Evolutionary conservation across 169 alveolate genomes (phyloP), one percentile per base, ranked within the genome.

Genomic region (Plasmodium cynomolgi): DNA sequence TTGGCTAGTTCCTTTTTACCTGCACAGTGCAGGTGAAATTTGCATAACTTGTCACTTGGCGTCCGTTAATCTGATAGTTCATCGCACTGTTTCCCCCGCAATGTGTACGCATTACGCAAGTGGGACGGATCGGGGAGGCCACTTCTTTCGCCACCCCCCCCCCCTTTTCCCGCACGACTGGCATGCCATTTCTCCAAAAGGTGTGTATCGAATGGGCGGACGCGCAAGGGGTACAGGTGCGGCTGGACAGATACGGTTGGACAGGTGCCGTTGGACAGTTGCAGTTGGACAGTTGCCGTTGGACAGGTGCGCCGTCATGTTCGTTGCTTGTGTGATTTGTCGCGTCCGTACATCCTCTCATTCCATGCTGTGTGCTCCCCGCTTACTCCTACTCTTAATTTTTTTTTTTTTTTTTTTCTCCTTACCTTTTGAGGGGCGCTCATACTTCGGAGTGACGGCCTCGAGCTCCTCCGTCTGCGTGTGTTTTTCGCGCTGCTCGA

Each of bases 401-500:
- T 23, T 62, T n/a, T 62, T 20, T 62, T 68, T 68, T 29, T 26
- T 68, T 68, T 47, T 23, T 81, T 54, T 26, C 0, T 3, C 23
- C 34, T 54, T 83, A 83, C 91, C 81, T 56, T 83, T 58, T 58
- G 26, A 15, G 68, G 29, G 39, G 33, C 8, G 6, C 8, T 17
- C 80, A 17, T 83, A 34, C 17, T 58, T 29, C 13, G 79, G 33
- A 58, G 8, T 15, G 20, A 50, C 23, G 20, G 34, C 47, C 68
- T 31, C 34, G 29, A 83, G 41, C 31, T 54, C 41, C 39, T 83
- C 91, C 56, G 91, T 83, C 73, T 83, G 91, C 0, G 91, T 83
- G 20, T 83, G 72, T 6, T 83, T 83, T 17, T 83, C 91, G 29
- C 20, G 73, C 34, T 20, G 37, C 11, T 29, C 77, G 20, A 56